Base-by-base conservation (phyloP, 768 basidiomycete genomes). In the Pleurotus citrinopileatus region DNA sequence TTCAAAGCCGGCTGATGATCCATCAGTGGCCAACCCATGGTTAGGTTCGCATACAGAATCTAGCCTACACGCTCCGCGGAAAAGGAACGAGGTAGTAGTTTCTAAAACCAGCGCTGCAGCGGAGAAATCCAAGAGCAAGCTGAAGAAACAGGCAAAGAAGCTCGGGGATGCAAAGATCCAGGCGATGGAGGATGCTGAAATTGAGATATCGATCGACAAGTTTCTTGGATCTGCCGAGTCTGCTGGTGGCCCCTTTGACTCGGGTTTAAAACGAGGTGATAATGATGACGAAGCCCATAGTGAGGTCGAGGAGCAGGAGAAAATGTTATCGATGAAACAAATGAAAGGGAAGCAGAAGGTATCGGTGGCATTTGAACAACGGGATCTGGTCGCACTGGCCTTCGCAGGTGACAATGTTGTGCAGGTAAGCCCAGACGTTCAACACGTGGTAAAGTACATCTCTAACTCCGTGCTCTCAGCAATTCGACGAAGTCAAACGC, bases 391-490 rank as follows among this genome's bases (percentile, higher is more conserved):
- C 10, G 91, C 94, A 1, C 84, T 85, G 52, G 97, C 97, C 0
- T 99, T 99, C 73, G 96, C 95, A 1, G 95, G 94, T 2, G 97
- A 99, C 68, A 92, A 98, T 59, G 96, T 98, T 27, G 85, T 97
- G 4, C 85, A 89, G 70, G 93, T 93, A 62, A 28, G 84, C 64
- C 20, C 17, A 34, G 9, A 20, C 17, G 10, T 52, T 19, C 55
- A 2, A 54, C 5, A 17, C 17, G 34, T 51, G 22, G 42, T 45
- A 8, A 26, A n/a, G 32, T 44, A 28, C 36, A 42, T 54, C 43
- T 51, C 23, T 53, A 46, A 22, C 60, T 36, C 13, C 22, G 36
- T 22, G 13, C 42, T 28, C 46, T 3, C 61, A 95, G 92, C 87
- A 89, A 52, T 99, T 99, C 63, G 87, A 84, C 59, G 87, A 86